phyloP scores from a whole-genome alignment of 2,329 filamentous ascomycete genomes.

The Grosmannia clavigera region DNA sequence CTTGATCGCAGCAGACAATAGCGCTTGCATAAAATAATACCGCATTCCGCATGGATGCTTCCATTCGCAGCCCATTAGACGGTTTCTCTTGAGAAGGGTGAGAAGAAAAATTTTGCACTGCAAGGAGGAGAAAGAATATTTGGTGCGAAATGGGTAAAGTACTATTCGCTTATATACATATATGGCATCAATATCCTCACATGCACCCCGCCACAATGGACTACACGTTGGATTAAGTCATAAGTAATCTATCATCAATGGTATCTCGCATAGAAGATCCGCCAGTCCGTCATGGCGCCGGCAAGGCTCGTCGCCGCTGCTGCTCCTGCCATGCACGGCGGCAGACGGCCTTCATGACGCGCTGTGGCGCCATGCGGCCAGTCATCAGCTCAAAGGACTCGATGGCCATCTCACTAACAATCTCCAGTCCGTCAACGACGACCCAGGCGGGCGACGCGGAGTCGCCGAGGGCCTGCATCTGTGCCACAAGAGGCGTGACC shows the following conservation, averaged over 20 bases:
- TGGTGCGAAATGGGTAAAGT: neutral
- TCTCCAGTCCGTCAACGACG: conserved; percentile 58
- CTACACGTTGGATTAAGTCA: neutral
- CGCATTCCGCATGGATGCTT: neutral
- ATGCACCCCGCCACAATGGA: neutral
- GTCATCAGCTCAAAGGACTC: conserved; percentile 69
- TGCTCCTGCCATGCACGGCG: conserved; percentile 30
- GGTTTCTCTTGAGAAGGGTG: neutral
- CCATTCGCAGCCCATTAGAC: neutral
- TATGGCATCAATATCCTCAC: neutral
- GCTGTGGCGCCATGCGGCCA: conserved; percentile 55
- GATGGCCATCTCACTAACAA: conserved; percentile 62
- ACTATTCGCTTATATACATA: neutral
- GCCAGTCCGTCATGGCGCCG: neutral
- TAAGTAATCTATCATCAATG: neutral
- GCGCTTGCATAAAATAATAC: neutral
- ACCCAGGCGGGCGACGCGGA: conserved; percentile 51
- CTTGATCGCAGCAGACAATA: neutral
- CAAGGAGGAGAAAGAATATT: neutral
- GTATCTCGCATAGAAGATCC: neutral
- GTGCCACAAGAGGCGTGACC: conserved; percentile 53
- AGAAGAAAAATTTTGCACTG: neutral
- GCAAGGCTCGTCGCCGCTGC: conserved; percentile 8
- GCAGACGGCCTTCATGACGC: conserved; percentile 52
- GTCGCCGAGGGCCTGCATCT: conserved; percentile 41